phyloP scores from a whole-genome alignment of 106 monocot species.

The Acorus calamus region DNA sequence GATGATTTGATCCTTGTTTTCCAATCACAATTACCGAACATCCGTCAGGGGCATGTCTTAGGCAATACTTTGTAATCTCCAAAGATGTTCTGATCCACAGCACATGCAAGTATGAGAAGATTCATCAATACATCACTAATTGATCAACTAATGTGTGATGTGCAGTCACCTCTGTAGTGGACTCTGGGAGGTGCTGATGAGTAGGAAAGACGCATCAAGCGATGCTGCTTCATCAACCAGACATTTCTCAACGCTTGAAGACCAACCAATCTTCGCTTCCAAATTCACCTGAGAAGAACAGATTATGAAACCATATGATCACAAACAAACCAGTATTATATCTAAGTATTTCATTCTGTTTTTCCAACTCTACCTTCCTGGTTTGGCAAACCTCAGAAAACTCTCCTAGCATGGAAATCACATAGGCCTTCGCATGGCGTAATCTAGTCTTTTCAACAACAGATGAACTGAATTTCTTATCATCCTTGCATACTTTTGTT shows the following conservation, averaged over 20 bases:
- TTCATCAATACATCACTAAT: too few relatives aligned
- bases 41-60: constrained; percentile 36
- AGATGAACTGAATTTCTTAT: background rate
- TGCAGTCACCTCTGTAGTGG: constrained; percentile 20
- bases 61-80: constrained; percentile 37
- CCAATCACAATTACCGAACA: constrained; percentile 46
- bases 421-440: background rate
- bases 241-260: background rate
- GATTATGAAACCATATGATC: background rate
- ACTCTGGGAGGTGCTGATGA: background rate
- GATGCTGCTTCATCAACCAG: background rate
- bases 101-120: background rate
- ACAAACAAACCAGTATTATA: background rate
- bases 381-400: background rate
- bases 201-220: background rate
- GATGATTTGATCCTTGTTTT: constrained; percentile 5
- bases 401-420: background rate
- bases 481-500: background rate
- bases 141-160: background rate
- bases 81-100: constrained; percentile 19
- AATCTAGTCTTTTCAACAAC: background rate
- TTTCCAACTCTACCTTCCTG: too few relatives aligned
- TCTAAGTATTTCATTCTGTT: background rate
- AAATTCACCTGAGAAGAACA: background rate
- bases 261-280: background rate